Base-by-base conservation (phyloP, 2,329 filamentous ascomycete species). In the Colletotrichum cordylinicola region DNA sequence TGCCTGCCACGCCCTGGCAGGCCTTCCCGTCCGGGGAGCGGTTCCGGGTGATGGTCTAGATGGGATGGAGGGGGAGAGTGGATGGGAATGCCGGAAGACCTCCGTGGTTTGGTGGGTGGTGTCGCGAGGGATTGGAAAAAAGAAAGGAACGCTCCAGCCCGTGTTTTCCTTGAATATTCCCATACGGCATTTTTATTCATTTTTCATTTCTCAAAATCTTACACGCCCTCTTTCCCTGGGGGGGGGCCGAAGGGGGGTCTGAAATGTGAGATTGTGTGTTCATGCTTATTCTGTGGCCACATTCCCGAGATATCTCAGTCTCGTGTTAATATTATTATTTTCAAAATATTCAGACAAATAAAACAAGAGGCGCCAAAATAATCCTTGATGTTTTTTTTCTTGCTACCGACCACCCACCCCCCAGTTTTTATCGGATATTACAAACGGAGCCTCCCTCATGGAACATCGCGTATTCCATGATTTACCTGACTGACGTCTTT, bases 211-310 rank as follows among this genome's bases (percentile, higher is more conserved):
- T 43, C 9, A 18, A n/a, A 43, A 33, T 67, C 55, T 67, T 16
- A 55, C 68, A 75, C 72, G 61, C 72, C 72, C 52, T 64, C 31
- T 8, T 15, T 6, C 16, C 35, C 35, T 13, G n/a, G 55, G 43
- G n/a, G 55, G 43, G 66, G 31, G 39, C 56, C 15, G 39, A 5
- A 21, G 33, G 61, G 48, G 48, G 21, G 8, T 6, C 27, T 33
- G 15, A n/a, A 58, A 33, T 43, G 27, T 74, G 67, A 74, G 72
- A 71, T 74, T 55, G 65, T 66, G 72, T 74, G 72, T 66, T 74
- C 71, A 75, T 75, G 72, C 72, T 75, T 75, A 75, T 75, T 75
- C 24, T 67, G 52, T 71, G 68, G 72, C 33, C 62, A 61, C 67
- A 65, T 52, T 67, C 48, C 48, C 37, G 21, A 48, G 18, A 24